phyloP scores from a whole-genome alignment of 2,329 filamentous ascomycete species.

The Ophiocordyceps camponoti-rufipedis region DNA sequence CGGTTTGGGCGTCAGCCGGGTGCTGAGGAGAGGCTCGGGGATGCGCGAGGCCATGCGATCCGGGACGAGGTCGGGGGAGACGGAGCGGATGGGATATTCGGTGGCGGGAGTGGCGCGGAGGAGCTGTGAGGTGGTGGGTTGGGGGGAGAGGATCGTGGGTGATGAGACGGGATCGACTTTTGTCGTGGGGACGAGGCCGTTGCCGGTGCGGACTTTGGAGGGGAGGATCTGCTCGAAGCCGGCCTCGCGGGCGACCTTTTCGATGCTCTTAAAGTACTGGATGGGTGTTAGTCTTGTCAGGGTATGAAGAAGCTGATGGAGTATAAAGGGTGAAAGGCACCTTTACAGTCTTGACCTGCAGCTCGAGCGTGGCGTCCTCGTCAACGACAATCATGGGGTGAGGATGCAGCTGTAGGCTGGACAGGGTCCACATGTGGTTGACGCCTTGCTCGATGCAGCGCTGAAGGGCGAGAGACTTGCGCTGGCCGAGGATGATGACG shows the following conservation, averaged over 20 bases:
- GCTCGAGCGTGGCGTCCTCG: conserved; percentile 57
- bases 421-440: conserved; percentile 85
- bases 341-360: conserved; percentile 57
- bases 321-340: conserved; percentile 11
- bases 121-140: conserved; percentile 36
- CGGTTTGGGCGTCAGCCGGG: conserved; percentile 28
- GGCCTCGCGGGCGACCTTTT: conserved; percentile 39
- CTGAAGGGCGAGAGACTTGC: conserved; percentile 65
- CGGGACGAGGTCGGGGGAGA: conserved; percentile 41
- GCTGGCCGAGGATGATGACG: conserved; percentile 63
- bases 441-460: conserved; percentile 66
- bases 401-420: conserved; percentile 60
- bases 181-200: conserved; percentile 18
- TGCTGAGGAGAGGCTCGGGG: conserved; percentile 24
- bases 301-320: not conserved
- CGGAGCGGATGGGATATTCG: conserved; percentile 35
- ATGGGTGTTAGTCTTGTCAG: too few relatives aligned
- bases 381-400: conserved; percentile 72
- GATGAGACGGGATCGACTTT: conserved; percentile 24
- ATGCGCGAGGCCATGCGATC: conserved; percentile 44
- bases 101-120: conserved; percentile 34
- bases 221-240: conserved; percentile 40
- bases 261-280: conserved; percentile 57
- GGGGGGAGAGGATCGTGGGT: conserved; percentile 29
- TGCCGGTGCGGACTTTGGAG: conserved; percentile 34